phyloP scores from a whole-genome alignment of 2,329 filamentous ascomycete genomes.

The Epichloe amarillans region DNA sequence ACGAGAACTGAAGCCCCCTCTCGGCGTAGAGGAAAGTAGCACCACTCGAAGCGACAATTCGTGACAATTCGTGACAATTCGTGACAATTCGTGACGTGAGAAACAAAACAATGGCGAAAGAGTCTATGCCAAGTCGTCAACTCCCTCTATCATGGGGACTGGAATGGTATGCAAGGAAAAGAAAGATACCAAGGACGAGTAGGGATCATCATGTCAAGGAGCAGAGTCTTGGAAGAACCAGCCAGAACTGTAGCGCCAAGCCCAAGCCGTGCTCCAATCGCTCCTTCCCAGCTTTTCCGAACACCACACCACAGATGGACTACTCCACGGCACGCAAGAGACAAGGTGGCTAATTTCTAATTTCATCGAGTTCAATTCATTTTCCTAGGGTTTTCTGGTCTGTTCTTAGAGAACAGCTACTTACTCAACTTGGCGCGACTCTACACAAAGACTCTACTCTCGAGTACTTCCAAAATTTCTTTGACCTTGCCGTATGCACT shows the following conservation, averaged over 20 bases:
- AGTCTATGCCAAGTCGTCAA: no score
- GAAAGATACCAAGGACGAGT: no score
- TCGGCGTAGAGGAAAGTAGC: no score
- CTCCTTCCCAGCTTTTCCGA: not conserved
- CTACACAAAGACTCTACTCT: not conserved
- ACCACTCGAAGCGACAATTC: no score
- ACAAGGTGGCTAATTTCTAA: no score
- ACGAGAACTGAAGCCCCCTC: no score
- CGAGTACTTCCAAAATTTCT: not conserved
- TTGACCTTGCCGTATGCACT: not conserved
- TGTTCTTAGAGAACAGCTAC: not conserved
- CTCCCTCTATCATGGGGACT: no score
- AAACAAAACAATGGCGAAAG: no score
- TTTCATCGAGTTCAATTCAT: not conserved
- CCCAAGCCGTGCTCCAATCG: not conserved
- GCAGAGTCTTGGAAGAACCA: not conserved
- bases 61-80: no score
- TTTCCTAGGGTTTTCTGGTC: not conserved
- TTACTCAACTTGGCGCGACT: not conserved
- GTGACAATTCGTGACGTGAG: no score
- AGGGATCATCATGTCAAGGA: not conserved
- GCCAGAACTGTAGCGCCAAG: not conserved
- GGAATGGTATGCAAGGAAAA: no score
- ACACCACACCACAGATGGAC: not conserved
- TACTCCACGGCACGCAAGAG: no score